Base-by-base conservation (phyloP, 148 eudicot genomes). In the Rhododendron vialii region DNA sequence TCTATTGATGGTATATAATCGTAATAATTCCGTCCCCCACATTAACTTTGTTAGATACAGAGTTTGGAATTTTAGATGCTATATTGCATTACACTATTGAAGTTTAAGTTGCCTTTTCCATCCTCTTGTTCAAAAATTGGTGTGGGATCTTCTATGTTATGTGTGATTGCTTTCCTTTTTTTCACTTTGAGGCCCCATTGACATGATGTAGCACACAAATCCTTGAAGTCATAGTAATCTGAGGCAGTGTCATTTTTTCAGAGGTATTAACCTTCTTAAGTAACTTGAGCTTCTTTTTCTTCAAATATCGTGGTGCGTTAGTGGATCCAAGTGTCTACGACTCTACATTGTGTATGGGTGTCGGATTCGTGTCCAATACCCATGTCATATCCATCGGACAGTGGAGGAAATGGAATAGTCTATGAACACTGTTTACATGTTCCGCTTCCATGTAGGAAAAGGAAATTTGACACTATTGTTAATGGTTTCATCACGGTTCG, bases 381-480 rank as follows among this genome's bases (percentile, higher is more conserved):
- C 41, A 0, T 71, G 76, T 71, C 38, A 30, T 71, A 71, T 30
- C 76, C 76, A 33, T 33, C 41, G 0, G 76, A 30, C 18, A 71
- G 76, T 30, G 76, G 41, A 14, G 38, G 38, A 14, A 71, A 14
- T 30, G 33, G 76, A 30, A 30, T 33, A 71, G 2, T 30, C 18
- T 4, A 15, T 30, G 20, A 11, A 71, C 41, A 71, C 33, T 11
- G 41, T 14, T 73, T 71, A n/a, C 85, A 76, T 48, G 22, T 36
- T 74, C 61, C 74, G 22, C n/a, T 75, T 24, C 81, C 85, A 74
- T 30, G 47, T n/a, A 48, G 61, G 82, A 48, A 74, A 57, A 83
- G 28, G 65, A n/a, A 43, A 41, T 57, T 82, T 33, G 36, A 78
- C n/a, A 63, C 85, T 83, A 22, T 79, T 63, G 83, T 43, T 85